phyloP scores from a whole-genome alignment of 257 asterid genomes.

The Forsythia viridissima region DNA sequence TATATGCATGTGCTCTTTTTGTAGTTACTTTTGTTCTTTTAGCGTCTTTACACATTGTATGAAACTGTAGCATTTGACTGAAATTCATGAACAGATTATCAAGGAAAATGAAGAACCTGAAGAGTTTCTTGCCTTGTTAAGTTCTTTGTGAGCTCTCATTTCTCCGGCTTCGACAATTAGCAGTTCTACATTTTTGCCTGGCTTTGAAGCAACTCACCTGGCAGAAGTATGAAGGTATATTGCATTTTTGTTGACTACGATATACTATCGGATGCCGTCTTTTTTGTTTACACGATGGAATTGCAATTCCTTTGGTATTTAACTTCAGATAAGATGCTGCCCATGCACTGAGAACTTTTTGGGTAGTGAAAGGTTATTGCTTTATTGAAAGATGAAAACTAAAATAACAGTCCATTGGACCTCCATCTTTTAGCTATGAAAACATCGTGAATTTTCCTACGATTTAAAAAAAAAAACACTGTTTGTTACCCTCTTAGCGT shows the following conservation, averaged over 20 bases:
- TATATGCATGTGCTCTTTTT: neutral
- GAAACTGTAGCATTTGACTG: constrained; percentile 9
- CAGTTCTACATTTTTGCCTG: neutral
- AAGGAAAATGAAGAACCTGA: constrained; percentile 52
- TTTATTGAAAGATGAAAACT: neutral
- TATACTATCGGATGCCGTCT: neutral
- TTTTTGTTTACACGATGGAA: neutral
- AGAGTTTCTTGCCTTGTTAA: constrained; percentile 41
- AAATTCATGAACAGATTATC: constrained; percentile 30
- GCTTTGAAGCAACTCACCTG: neutral
- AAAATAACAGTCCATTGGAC: neutral
- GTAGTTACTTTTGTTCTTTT: neutral
- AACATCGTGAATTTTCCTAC: neutral
- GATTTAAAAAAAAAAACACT: neutral
- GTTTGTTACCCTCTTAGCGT: neutral
- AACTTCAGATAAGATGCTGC: neutral
- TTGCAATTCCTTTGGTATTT: neutral
- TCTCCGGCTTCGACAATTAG: neutral
- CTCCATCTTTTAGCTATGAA: neutral
- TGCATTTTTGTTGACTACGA: neutral
- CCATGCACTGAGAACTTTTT: neutral
- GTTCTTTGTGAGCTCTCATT: constrained; percentile 21
- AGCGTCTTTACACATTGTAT: neutral
- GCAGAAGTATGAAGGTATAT: neutral
- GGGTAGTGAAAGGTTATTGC: neutral